Conservation (phyloP, 768 basidiomycete species). For the Agrocybe praecox region DNA sequence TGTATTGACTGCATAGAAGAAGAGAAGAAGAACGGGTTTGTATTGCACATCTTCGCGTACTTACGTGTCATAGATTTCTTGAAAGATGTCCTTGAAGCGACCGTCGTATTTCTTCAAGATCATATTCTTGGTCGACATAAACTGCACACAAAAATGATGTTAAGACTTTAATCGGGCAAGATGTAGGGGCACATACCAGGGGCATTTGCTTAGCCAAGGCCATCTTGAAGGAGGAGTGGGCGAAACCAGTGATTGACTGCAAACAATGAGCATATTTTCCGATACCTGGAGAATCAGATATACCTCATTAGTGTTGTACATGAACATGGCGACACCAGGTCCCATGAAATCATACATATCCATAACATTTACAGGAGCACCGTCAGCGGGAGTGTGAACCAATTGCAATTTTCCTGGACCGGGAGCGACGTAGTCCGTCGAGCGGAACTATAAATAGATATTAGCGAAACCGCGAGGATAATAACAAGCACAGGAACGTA, state of each 20-base stretch:
- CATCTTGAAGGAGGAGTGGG: constrained; percentile 99
- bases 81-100: constrained; percentile 99
- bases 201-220: constrained; percentile 79
- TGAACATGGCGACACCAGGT: constrained; percentile 90
- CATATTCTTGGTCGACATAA: constrained; percentile 98
- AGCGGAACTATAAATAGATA: constrained; percentile 67
- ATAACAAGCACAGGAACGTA: constrained; percentile 24
- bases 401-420: constrained; percentile 94
- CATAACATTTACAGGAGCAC: constrained; percentile 64
- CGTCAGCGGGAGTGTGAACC: constrained; percentile 82
- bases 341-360: constrained; percentile 95
- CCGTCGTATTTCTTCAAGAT: constrained; percentile 98
- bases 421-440: constrained; percentile 90
- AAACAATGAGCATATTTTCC: neutral
- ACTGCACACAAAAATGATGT: constrained; percentile 41
- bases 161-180: neutral
- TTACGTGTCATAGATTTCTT: constrained; percentile 86
- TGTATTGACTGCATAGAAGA: constrained; percentile 58
- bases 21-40: neutral
- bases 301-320: constrained; percentile 98
- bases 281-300: neutral
- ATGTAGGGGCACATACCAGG: constrained; percentile 44
- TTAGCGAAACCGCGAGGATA: neutral
- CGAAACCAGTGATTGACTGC: constrained; percentile 91
- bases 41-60: constrained; percentile 18